Conservation (phyloP, 768 basidiomycete species). For the Exidia glandulosa region DNA sequence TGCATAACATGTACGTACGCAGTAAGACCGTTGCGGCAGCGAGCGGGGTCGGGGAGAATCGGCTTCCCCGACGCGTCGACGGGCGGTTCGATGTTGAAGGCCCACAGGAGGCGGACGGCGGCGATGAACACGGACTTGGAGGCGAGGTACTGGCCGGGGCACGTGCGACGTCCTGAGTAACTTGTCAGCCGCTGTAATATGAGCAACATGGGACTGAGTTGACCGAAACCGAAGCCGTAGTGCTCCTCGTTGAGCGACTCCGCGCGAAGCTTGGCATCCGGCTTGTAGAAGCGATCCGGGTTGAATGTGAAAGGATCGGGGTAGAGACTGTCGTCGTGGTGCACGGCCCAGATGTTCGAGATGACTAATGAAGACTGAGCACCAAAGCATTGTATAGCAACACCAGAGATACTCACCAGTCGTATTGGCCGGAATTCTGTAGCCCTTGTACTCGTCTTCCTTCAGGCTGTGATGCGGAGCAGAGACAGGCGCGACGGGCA, state of each 20-base stretch:
- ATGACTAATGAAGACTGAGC: constrained; percentile 1
- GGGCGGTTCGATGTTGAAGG: constrained; percentile 1
- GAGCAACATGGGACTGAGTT: not conserved
- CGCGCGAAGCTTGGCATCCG: not conserved
- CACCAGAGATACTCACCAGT: not conserved
- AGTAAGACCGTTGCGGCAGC: constrained; percentile 4
- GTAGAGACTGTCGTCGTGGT: constrained; percentile 27
- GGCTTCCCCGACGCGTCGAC: constrained; percentile 1
- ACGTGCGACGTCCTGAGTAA: not conserved
- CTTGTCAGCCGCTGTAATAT: too few species aligned
- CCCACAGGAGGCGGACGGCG: constrained; percentile 3
- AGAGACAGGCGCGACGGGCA: constrained; percentile 3
- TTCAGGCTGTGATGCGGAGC: constrained; percentile 2
- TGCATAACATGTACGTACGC: not conserved
- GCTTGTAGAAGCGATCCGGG: constrained; percentile 27
- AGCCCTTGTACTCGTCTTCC: constrained; percentile 3
- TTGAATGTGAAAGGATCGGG: constrained; percentile 22
- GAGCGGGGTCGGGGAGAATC: constrained; percentile 3
- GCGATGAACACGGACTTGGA: constrained; percentile 6
- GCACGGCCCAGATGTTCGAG: constrained; percentile 25
- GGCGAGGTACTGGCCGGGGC: constrained; percentile 5
- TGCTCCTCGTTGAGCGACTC: constrained; percentile 5
- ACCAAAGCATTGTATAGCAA: not conserved
- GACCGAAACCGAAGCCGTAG: constrained; percentile 7
- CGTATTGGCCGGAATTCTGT: constrained; percentile 15